A percentile compares a stretch with the other conserved stretches of the same genome.
These are phyloP conservation scores for Petunia axillaris DNA, from an alignment of 257 asterid species.

Conservation along the genomic window DNA sequence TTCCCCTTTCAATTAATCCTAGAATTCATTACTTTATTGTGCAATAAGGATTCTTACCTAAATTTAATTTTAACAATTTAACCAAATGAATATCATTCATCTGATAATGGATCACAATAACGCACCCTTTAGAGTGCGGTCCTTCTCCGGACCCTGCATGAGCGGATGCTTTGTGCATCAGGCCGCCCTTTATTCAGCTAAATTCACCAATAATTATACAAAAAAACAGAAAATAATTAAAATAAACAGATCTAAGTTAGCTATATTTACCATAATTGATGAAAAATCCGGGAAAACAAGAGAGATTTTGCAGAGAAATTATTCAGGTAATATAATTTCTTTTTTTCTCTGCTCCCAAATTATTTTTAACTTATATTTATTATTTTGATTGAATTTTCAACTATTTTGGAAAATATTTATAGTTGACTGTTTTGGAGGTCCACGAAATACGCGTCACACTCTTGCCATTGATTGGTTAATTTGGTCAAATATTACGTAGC, in stretches of 20 bases:
- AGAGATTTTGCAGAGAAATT: conserved; percentile 16
- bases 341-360: background rate
- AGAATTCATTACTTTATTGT: background rate
- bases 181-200: background rate
- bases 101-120: background rate
- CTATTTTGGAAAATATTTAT: background rate
- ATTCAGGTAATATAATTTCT: background rate
- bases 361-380: background rate
- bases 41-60: too few relatives aligned
- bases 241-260: background rate
- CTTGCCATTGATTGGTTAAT: background rate
- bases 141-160: too few relatives aligned
- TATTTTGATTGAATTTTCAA: background rate
- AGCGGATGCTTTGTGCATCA: too few relatives aligned
- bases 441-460: conserved; percentile 26
- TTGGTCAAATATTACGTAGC: conserved; percentile 3
- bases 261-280: conserved; percentile 23
- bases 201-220: too few relatives aligned
- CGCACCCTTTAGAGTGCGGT: too few relatives aligned
- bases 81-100: background rate
- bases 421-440: background rate
- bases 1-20: background rate
- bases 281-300: background rate
- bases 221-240: background rate
- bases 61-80: background rate